Evolutionary conservation across 805 yeast species (phyloP).

Genomic region (Osmozyma mogii): DNA sequence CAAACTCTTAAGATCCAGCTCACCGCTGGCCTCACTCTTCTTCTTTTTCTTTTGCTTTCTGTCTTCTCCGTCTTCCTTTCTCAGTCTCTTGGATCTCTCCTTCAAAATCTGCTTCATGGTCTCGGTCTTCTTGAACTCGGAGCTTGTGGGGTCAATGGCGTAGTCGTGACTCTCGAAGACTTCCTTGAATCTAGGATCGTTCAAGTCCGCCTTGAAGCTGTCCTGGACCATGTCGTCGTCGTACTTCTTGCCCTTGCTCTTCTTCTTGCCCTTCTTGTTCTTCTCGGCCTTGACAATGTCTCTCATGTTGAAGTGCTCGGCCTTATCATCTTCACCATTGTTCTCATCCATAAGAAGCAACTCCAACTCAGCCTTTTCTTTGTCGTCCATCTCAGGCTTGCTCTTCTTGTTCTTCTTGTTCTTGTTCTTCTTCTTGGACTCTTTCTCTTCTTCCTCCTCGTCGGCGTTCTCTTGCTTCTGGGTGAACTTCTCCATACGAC

Average conservation of each 20-base stretch:
- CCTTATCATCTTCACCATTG: constrained; percentile 31
- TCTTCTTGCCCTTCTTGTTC: constrained; percentile 41
- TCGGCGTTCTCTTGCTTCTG: constrained; percentile 47
- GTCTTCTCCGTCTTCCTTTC: constrained; percentile 5
- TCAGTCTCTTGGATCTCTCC: constrained; percentile 56
- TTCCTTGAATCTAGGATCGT: constrained; percentile 80
- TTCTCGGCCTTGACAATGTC: constrained; percentile 72
- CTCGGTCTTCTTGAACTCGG: constrained; percentile 82
- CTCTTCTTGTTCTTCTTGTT: constrained; percentile 2
- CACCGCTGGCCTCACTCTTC: no score
- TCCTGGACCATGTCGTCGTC: constrained; percentile 43
- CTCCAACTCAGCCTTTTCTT: constrained; percentile 59
- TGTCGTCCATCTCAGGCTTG: constrained; percentile 10
- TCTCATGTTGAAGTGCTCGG: constrained; percentile 68
- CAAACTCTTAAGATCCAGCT: no score
- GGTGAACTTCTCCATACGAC: constrained; percentile 71
- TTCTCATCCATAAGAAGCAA: constrained; percentile 62
- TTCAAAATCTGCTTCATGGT: constrained; percentile 79
- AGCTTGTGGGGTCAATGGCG: constrained; percentile 89
- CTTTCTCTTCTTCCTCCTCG: constrained; percentile 34
- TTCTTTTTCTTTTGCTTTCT: constrained; percentile 5
- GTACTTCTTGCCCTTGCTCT: constrained; percentile 39
- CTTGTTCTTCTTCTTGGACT: constrained; percentile 5
- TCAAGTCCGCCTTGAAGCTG: constrained; percentile 58
- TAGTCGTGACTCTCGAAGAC: constrained; percentile 79